Evolutionary conservation across 257 asterid species (phyloP).

Genomic region (Dorcoceras hygrometricum): DNA sequence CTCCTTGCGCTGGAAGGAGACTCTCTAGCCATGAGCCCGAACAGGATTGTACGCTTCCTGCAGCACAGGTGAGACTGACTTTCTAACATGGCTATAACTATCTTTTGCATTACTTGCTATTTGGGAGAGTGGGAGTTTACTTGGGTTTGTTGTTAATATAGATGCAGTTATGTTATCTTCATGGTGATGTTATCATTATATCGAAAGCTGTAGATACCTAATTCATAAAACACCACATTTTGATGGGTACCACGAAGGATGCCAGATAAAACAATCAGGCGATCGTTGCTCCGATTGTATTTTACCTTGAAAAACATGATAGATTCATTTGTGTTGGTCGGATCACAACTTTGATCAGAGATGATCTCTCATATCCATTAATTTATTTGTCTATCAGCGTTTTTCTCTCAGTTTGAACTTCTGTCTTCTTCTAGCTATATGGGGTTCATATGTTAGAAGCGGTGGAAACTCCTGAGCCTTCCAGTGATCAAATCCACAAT

Average conservation of each 20-base stretch:
- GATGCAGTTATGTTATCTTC: neutral
- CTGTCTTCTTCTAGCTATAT: slow-evolving; percentile 35
- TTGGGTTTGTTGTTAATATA: neutral
- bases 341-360: no score
- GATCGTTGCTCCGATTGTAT: neutral
- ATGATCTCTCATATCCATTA: neutral
- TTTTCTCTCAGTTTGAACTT: slow-evolving; percentile 15
- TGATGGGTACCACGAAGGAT: neutral
- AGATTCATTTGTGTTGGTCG: neutral
- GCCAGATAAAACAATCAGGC: neutral
- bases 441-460: slow-evolving; percentile 37
- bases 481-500: slow-evolving; percentile 29
- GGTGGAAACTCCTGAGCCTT: slow-evolving; percentile 30
- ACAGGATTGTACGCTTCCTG: slow-evolving; percentile 31
- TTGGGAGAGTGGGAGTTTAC: neutral
- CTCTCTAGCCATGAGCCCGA: slow-evolving; percentile 24
- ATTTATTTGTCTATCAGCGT: neutral
- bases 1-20: slow-evolving; percentile 49
- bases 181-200: no score
- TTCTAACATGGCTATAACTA: neutral
- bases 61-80: slow-evolving; percentile 29
- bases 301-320: neutral
- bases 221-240: neutral
- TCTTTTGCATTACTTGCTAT: neutral
- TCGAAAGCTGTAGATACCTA: neutral